Evolutionary conservation across 2,329 filamentous ascomycete species (phyloP).

Genomic region (Didymella exigua): DNA sequence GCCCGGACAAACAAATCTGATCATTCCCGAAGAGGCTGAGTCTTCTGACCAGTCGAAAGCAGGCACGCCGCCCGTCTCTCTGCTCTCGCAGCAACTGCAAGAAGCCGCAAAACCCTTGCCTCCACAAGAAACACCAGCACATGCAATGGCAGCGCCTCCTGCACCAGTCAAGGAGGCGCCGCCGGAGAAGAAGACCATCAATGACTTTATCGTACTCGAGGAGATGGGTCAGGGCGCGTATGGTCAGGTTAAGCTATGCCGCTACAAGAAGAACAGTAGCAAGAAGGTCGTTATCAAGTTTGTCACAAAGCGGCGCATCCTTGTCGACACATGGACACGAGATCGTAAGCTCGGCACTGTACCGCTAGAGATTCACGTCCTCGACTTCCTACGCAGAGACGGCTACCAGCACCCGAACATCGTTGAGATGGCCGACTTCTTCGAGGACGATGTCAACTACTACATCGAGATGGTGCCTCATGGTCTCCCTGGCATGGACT

Average conservation of each 20-base stretch:
- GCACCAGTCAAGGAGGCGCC: slow-evolving; percentile 28
- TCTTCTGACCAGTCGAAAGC: slow-evolving; percentile 40
- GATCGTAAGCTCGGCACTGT: slow-evolving; percentile 93
- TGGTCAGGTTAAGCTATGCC: slow-evolving; percentile 92
- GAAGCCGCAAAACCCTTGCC: slow-evolving; percentile 56
- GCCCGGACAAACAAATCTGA: slow-evolving; percentile 67
- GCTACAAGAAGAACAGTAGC: slow-evolving; percentile 75
- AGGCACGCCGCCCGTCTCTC: slow-evolving; percentile 50
- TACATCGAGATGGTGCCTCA: slow-evolving; percentile 99
- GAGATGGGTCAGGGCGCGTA: slow-evolving; percentile 99
- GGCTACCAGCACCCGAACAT: slow-evolving; percentile 69
- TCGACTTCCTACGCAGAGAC: slow-evolving; percentile 86
- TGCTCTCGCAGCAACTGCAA: slow-evolving; percentile 58
- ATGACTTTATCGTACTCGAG: slow-evolving; percentile 89
- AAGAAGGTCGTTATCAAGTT: slow-evolving; percentile 96
- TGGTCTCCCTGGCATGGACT: slow-evolving; percentile 93
- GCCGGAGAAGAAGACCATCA: slow-evolving; percentile 75
- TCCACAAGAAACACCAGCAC: slow-evolving; percentile 26
- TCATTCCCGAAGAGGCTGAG: slow-evolving; percentile 46
- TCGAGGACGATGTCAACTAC: slow-evolving; percentile 85
- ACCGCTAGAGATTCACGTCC: slow-evolving; percentile 92
- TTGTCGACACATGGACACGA: slow-evolving; percentile 97
- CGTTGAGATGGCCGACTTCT: slow-evolving; percentile 72
- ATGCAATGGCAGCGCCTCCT: slow-evolving; percentile 23
- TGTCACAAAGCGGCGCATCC: slow-evolving; percentile 93